phyloP scores from a whole-genome alignment of 768 basidiomycete genomes.

The Termitomyces sp. region DNA sequence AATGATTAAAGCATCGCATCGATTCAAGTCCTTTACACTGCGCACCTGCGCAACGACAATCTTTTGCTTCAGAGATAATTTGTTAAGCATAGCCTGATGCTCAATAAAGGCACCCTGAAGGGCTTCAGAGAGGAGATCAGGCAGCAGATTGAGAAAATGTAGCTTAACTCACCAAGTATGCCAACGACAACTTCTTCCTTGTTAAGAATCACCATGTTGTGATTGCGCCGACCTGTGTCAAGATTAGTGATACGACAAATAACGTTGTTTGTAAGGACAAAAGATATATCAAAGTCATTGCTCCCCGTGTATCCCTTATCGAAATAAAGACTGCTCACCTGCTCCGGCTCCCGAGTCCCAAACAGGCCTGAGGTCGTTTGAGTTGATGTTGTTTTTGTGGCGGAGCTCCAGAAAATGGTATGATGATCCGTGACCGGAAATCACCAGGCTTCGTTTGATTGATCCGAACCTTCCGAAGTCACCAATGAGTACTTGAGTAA shows the following conservation, averaged over 20 bases:
- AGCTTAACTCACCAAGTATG: slow-evolving; percentile 40
- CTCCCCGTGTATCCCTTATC: not conserved
- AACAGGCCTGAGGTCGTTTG: not conserved
- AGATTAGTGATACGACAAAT: not conserved
- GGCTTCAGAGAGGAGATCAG: slow-evolving; percentile 39
- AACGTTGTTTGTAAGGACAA: not conserved
- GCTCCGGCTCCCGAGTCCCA: not conserved
- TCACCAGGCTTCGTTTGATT: not conserved
- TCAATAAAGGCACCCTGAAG: slow-evolving; percentile 92
- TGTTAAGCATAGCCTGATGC: slow-evolving; percentile 69
- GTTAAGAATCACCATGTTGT: slow-evolving; percentile 7
- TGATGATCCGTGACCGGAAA: slow-evolving; percentile 1
- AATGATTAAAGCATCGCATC: slow-evolving; percentile 84
- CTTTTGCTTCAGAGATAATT: slow-evolving; percentile 39
- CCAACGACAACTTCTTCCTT: slow-evolving; percentile 31
- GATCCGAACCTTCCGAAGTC: not conserved
- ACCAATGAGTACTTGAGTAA: not conserved
- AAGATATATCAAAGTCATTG: not conserved
- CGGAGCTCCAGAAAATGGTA: not conserved
- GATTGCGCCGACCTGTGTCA: not conserved
- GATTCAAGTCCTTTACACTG: slow-evolving; percentile 64
- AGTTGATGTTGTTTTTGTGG: not conserved
- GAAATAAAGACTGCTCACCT: not conserved
- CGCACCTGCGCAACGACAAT: slow-evolving; percentile 59
- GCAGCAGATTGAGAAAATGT: not conserved